Percentiles rank a stretch among this genome's conserved stretches.
phyloP scores from a whole-genome alignment of 176 grass and related monocot genomes.

The Cenchrus fungigraminus region DNA sequence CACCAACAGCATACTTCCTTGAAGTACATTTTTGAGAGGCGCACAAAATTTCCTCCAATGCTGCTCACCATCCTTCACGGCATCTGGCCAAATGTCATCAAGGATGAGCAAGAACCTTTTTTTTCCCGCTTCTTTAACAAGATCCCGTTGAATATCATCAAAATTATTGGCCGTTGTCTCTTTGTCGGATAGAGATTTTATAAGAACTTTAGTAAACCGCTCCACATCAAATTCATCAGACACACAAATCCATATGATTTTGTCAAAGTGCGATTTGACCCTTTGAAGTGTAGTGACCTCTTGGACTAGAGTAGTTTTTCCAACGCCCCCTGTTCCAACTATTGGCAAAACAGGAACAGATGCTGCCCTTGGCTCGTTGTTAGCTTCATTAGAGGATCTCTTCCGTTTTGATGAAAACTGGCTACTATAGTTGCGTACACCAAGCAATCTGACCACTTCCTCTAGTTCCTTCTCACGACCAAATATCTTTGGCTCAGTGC shows the following conservation, averaged over 20 bases:
- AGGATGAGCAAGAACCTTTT: slow-evolving; percentile 42
- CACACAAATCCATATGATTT: slow-evolving; percentile 50
- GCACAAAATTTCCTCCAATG: slow-evolving; percentile 3
- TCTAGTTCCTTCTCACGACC: not conserved
- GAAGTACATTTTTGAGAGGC: not conserved
- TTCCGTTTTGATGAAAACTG: not conserved
- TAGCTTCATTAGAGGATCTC: not conserved
- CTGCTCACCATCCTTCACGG: not conserved
- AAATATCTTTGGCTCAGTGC: not conserved
- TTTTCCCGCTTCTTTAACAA: not conserved
- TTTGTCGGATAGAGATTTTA: not conserved
- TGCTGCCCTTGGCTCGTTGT: not conserved
- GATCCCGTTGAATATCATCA: slow-evolving; percentile 23
- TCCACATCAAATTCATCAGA: slow-evolving; percentile 40
- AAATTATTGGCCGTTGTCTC: not conserved
- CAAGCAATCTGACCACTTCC: not conserved
- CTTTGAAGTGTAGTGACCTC: slow-evolving; percentile 15
- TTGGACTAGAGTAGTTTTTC: slow-evolving; percentile 48
- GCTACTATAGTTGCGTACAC: not conserved
- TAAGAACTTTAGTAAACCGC: slow-evolving; percentile 34
- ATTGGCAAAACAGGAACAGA: slow-evolving; percentile 34
- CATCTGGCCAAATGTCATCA: slow-evolving; percentile 38
- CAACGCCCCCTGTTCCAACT: slow-evolving; percentile 38
- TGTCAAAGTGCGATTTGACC: slow-evolving; percentile 23
- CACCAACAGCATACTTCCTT: slow-evolving; percentile 44